These are phyloP conservation scores for Paspalum vaginatum DNA, from an alignment of 176 grass and related monocot species.

Conservation along the genomic window DNA sequence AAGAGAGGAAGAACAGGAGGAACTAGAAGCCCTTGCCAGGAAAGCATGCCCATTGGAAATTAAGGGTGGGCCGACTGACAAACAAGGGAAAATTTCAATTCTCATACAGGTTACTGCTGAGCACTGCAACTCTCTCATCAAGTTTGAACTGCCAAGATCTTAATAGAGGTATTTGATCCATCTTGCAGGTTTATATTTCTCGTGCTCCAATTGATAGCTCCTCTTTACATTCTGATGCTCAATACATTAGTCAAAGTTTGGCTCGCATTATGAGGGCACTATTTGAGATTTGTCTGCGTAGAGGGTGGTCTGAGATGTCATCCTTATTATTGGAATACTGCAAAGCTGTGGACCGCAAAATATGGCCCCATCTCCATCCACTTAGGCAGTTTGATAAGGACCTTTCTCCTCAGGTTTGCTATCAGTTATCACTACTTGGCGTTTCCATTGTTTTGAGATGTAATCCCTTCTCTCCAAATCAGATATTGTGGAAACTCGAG, in stretches of 20 bases:
- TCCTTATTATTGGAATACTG: constrained; percentile 85
- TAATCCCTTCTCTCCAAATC: constrained; percentile 40
- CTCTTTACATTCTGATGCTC: constrained; percentile 94
- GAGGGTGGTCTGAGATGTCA: constrained; percentile 94
- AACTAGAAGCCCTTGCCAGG: constrained; percentile 75
- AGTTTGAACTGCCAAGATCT: constrained; percentile 26
- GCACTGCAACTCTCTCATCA: constrained; percentile 18
- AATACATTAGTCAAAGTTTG: constrained; percentile 95
- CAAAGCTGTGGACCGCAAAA: constrained; percentile 86
- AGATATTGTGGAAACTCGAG: constrained; percentile 90
- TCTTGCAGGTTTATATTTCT: constrained; percentile 84
- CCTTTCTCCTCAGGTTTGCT: constrained; percentile 70
- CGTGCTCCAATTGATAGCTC: constrained; percentile 89
- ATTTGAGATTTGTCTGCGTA: constrained; percentile 92
- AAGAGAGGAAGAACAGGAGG: constrained; percentile 99
- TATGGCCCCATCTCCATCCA: constrained; percentile 94
- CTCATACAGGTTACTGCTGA: constrained; percentile 84
- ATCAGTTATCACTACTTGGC: constrained; percentile 15
- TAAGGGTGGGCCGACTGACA: constrained; percentile 91
- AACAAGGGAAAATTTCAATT: constrained; percentile 96
- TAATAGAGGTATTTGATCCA: constrained; percentile 35
- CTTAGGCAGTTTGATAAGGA: constrained; percentile 92
- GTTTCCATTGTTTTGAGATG: constrained; percentile 26
- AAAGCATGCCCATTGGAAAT: constrained; percentile 79
- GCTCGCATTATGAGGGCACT: constrained; percentile 96